Base-by-base conservation (phyloP, 495 filamentous ascomycete genomes). In the Chaetomidium leptoderma region DNA sequence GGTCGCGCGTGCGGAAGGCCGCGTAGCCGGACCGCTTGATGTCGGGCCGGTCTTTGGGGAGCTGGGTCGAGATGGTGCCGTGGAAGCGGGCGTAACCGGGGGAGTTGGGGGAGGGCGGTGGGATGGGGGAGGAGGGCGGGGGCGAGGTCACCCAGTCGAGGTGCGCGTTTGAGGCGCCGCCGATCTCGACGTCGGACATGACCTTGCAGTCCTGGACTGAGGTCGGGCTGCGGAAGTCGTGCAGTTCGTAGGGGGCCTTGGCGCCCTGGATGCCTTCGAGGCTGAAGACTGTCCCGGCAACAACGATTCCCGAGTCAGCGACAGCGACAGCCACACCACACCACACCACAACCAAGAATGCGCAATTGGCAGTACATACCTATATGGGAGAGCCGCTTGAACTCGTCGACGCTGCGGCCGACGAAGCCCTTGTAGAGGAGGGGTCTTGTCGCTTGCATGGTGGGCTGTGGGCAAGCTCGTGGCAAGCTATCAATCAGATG, bases 121-220 rank as follows among this genome's bases (percentile, higher is more conserved):
- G 37, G 83, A 71, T 37, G 83, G 78, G 53, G 81, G 78, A 33
- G 73, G 44, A 58, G 83, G 85, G 17, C 86, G 78, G 57, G 85
- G 83, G 30, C 76, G 90, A 68, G 26, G 79, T 68, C 2, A 88
- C 75, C 69, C 82, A 88, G 64, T 91, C 86, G 49, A 98, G 78
- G 44, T 78, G 70, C 17, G 84, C 84, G 23, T 78, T 82, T 45
- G 91, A 95, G 76, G 81, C 89, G 44, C 92, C 93, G 59, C 92
- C 93, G 8, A 95, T 86, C 63, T 92, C 88, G 35, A 74, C 76
- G 68, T 98, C 93, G 67, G 82, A 87, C 83, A 97, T 91, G 52
- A 86, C 77, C 67, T 92, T 95, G 78, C 88, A 92, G 37, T 74
- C 74, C 17, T 78, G 68, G 32, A 90, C 66, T 13, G 82, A 78